Conservation (phyloP, 1,284 basidiomycete species). For the Trichosporon faecale region DNA sequence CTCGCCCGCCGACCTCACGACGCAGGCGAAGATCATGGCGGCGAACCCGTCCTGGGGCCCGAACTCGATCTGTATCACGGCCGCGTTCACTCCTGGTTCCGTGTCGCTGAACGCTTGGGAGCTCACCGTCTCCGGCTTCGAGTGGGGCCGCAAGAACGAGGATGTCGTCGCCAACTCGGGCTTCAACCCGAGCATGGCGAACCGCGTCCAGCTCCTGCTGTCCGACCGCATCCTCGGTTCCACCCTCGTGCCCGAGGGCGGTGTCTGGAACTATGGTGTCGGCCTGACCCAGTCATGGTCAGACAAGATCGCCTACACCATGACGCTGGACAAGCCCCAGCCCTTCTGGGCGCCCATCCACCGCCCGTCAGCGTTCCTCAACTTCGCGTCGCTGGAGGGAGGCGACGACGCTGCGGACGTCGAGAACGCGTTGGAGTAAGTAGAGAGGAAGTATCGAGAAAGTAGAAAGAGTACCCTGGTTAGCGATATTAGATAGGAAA, state of each 20-base stretch:
- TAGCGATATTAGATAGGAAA: not conserved
- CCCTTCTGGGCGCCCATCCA: slow-evolving; percentile 96
- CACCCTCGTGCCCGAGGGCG: slow-evolving; percentile 85
- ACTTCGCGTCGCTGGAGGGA: slow-evolving; percentile 80
- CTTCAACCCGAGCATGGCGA: slow-evolving; percentile 97
- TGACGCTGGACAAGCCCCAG: slow-evolving; percentile 85
- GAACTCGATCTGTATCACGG: slow-evolving; percentile 87
- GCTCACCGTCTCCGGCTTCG: slow-evolving; percentile 85
- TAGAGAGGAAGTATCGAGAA: not conserved
- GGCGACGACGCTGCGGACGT: slow-evolving; percentile 81
- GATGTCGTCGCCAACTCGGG: slow-evolving; percentile 82
- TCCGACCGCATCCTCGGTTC: slow-evolving; percentile 90
- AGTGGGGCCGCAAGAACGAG: slow-evolving; percentile 94
- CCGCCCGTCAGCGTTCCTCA: slow-evolving; percentile 81
- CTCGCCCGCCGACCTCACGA: slow-evolving; percentile 89
- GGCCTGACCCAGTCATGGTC: slow-evolving; percentile 90
- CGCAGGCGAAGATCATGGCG: slow-evolving; percentile 94
- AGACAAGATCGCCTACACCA: slow-evolving; percentile 74
- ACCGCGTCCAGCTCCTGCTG: slow-evolving; percentile 88
- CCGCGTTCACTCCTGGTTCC: slow-evolving; percentile 96
- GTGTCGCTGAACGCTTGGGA: slow-evolving; percentile 92
- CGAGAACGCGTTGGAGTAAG: slow-evolving; percentile 61
- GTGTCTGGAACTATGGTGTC: slow-evolving; percentile 90
- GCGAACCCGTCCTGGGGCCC: slow-evolving; percentile 93
- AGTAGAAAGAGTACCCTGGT: not conserved